phyloP scores from a whole-genome alignment of 2,329 filamentous ascomycete genomes.

The Coniochaeta prunicola region DNA sequence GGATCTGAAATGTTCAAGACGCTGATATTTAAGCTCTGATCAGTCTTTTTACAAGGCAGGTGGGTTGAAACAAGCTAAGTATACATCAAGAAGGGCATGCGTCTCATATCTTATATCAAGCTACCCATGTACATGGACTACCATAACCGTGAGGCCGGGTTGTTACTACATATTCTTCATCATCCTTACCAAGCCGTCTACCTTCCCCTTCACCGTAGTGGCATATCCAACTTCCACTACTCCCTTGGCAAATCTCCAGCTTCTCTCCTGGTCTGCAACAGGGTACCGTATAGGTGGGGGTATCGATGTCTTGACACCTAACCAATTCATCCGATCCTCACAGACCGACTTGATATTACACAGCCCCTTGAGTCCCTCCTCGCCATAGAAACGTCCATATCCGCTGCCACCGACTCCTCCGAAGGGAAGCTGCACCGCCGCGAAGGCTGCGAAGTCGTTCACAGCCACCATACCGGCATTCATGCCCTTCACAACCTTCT shows the following conservation, averaged over 20 bases:
- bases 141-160: neutral
- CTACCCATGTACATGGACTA: too few relatives aligned
- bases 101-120: too few relatives aligned
- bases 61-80: too few relatives aligned
- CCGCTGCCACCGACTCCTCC: constrained; percentile 84
- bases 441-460: constrained; percentile 92
- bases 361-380: constrained; percentile 75
- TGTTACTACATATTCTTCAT: constrained; percentile 16
- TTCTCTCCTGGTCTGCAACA: constrained; percentile 53
- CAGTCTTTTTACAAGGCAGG: too few relatives aligned
- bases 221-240: constrained; percentile 57
- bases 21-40: too few relatives aligned
- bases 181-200: constrained; percentile 16
- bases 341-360: constrained; percentile 88
- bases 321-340: constrained; percentile 58
- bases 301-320: constrained; percentile 67
- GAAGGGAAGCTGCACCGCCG: constrained; percentile 91
- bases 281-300: constrained; percentile 78
- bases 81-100: too few relatives aligned
- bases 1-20: too few relatives aligned
- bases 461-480: constrained; percentile 86
- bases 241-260: constrained; percentile 58
- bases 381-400: constrained; percentile 87
- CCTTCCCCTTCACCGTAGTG: constrained; percentile 10
- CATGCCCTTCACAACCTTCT: constrained; percentile 58